These are phyloP conservation scores for Chaetomium tenue DNA, from an alignment of 495 filamentous ascomycete species.

Conservation along the genomic window DNA sequence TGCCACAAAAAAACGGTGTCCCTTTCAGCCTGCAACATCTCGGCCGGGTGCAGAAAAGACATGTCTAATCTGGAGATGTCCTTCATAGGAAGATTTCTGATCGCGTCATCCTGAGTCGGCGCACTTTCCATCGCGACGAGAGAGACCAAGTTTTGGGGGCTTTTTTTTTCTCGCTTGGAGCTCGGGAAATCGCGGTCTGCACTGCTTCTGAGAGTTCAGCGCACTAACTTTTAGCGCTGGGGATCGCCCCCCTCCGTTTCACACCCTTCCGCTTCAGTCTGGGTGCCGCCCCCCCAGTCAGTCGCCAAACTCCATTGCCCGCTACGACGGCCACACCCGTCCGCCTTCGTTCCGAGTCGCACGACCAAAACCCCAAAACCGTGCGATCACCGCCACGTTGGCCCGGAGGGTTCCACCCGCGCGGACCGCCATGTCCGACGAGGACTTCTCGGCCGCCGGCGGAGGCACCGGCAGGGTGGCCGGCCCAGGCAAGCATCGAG, in stretches of 20 bases:
- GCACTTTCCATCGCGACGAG: neutral
- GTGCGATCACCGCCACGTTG: neutral
- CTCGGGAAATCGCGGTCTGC: neutral
- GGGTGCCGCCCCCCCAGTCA: no score
- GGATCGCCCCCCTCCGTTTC: slow-evolving; percentile 21
- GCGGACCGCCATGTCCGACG: slow-evolving; percentile 37
- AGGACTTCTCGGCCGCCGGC: slow-evolving; percentile 31
- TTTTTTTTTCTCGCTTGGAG: neutral
- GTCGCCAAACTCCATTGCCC: no score
- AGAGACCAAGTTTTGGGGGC: neutral
- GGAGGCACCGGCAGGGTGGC: slow-evolving; percentile 20
- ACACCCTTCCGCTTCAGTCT: neutral
- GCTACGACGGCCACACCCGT: no score
- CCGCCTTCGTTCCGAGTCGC: slow-evolving; percentile 10
- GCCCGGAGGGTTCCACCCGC: slow-evolving; percentile 10
- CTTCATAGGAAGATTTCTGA: neutral
- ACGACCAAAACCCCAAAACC: slow-evolving; percentile 2
- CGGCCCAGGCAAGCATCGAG: slow-evolving; percentile 42
- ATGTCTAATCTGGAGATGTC: slow-evolving; percentile 1
- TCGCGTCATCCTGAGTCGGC: neutral
- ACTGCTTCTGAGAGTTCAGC: no score
- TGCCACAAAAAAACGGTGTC: slow-evolving; percentile 22
- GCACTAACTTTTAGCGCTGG: neutral
- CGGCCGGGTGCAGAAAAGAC: neutral
- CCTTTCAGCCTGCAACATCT: slow-evolving; percentile 2